Evolutionary conservation across 192 early-diverging fungal genomes (phyloP).

Genomic region (Coemansia erecta): DNA sequence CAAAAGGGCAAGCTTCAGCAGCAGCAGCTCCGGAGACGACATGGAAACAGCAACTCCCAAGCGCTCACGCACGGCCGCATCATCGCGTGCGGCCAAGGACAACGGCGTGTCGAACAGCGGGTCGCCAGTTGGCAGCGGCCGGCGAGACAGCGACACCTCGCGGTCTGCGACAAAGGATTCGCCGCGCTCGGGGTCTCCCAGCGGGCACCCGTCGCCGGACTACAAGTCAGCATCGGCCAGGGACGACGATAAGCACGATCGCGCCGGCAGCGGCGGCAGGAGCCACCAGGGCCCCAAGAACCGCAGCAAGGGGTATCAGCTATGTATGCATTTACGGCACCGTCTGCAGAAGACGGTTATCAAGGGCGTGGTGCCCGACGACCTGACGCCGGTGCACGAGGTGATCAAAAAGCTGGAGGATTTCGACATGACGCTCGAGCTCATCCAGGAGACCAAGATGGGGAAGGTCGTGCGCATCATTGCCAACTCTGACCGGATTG

Average conservation of each 20-base stretch:
- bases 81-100: neutral
- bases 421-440: conserved; percentile 48
- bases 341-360: conserved; percentile 52
- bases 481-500: conserved; percentile 30
- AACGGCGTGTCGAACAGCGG: conserved; percentile 11
- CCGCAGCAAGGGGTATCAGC: conserved; percentile 34
- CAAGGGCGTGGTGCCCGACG: conserved; percentile 37
- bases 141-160: conserved; percentile 31
- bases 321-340: conserved; percentile 52
- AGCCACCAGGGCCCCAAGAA: conserved; percentile 29
- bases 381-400: conserved; percentile 37
- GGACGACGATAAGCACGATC: conserved; percentile 29
- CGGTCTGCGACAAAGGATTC: conserved; percentile 37
- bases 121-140: conserved; percentile 14
- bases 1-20: conserved; percentile 40
- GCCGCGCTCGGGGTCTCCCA: conserved; percentile 31
- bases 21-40: conserved; percentile 42
- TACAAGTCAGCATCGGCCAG: conserved; percentile 12
- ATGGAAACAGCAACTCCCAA: conserved; percentile 33
- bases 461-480: conserved; percentile 54
- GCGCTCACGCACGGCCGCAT: conserved; percentile 38
- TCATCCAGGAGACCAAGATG: conserved; percentile 53
- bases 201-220: conserved; percentile 26
- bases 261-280: conserved; percentile 13
- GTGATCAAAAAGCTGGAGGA: conserved; percentile 49